Evolutionary conservation across 2,329 filamentous ascomycete species (phyloP).

Genomic region (Chaetomiaceae sp.): DNA sequence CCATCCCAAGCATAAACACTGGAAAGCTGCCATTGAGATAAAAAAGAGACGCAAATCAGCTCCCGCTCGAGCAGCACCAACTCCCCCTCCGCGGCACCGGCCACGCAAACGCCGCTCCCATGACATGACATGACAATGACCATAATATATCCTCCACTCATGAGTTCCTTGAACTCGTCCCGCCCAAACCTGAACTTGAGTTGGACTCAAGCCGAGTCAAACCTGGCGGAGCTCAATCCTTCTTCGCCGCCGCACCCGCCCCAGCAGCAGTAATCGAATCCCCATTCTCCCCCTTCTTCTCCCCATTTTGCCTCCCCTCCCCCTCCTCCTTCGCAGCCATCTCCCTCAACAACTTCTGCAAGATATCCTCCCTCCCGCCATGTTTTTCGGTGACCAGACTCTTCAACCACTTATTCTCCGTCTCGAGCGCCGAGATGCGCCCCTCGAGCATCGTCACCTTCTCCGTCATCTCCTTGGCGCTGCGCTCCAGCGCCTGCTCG

Average conservation of each 20-base stretch:
- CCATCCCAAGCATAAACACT: background rate
- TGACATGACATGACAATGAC: slow-evolving; percentile 5
- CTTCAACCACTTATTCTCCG: slow-evolving; percentile 78
- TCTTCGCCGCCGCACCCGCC: slow-evolving; percentile 6
- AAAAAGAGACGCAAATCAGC: background rate
- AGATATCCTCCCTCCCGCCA: slow-evolving; percentile 52
- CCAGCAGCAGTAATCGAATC: too few species aligned
- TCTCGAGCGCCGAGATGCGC: slow-evolving; percentile 72
- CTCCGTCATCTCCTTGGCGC: slow-evolving; percentile 77
- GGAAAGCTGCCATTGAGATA: slow-evolving; percentile 1
- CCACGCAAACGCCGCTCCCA: slow-evolving; percentile 5
- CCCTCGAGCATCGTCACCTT: slow-evolving; percentile 71
- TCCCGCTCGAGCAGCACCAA: background rate
- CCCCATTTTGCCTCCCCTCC: too few species aligned
- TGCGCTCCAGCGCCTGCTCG: slow-evolving; percentile 77
- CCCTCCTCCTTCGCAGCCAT: slow-evolving; percentile 34
- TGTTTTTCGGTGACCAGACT: slow-evolving; percentile 80
- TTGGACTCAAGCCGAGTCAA: too few species aligned
- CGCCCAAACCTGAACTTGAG: too few species aligned
- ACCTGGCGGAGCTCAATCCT: slow-evolving; percentile 3
- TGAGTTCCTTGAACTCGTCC: too few species aligned
- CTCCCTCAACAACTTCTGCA: slow-evolving; percentile 49
- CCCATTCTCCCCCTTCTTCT: slow-evolving; percentile 11
- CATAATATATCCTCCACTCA: background rate
- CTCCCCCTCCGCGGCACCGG: background rate